Evolutionary conservation across 768 basidiomycete genomes (phyloP).

Genomic region (Sarcodon sp.): DNA sequence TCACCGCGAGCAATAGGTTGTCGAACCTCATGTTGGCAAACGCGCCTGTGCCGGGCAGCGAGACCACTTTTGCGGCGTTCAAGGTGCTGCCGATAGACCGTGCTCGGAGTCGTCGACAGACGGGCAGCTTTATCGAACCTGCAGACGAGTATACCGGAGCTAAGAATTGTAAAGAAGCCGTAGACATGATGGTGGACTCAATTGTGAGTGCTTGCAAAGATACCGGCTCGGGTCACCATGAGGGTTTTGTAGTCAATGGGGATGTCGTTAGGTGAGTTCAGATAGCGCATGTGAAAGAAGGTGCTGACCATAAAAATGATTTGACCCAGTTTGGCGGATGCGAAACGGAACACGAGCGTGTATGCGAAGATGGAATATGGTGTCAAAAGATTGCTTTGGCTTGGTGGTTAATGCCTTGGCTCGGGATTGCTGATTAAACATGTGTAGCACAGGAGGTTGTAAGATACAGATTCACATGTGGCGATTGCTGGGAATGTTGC

Average conservation of each 20-base stretch:
- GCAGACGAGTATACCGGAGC: constrained; percentile 52
- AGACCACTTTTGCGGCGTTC: constrained; percentile 56
- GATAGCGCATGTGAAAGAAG: constrained; percentile 1
- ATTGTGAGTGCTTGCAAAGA: constrained; percentile 59
- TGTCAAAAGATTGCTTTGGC: constrained; percentile 81
- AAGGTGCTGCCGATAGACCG: constrained; percentile 70
- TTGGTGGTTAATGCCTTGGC: constrained; percentile 40
- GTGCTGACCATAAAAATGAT: background rate
- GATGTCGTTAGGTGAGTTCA: constrained; percentile 69
- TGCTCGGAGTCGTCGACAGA: constrained; percentile 30
- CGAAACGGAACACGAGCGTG: constrained; percentile 72
- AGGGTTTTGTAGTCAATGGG: constrained; percentile 40
- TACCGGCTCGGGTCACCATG: constrained; percentile 31
- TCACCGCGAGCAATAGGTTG: constrained; percentile 9
- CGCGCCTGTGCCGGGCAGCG: constrained; percentile 16
- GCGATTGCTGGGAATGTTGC: background rate
- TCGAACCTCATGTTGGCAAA: constrained; percentile 24
- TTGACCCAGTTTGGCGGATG: constrained; percentile 56
- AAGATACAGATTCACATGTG: background rate
- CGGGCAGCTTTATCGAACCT: constrained; percentile 39
- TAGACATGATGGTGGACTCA: constrained; percentile 59
- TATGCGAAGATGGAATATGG: constrained; percentile 93
- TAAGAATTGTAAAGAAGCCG: constrained; percentile 63
- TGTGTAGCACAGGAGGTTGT: background rate
- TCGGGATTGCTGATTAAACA: too few relatives aligned